Conservation (phyloP, 371 early-diverging fungal species). For the Dichotomocladium elegans region DNA sequence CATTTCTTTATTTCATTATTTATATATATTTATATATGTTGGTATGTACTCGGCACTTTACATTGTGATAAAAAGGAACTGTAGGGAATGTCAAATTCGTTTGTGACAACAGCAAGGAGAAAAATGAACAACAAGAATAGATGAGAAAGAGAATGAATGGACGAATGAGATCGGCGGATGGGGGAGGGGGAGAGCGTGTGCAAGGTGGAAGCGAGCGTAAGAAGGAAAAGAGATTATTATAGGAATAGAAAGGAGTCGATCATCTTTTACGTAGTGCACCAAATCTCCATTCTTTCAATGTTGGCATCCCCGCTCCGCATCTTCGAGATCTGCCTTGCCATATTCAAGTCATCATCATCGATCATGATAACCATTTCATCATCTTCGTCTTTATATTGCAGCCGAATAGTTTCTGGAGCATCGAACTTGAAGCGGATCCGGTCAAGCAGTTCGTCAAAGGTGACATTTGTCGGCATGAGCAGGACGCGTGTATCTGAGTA, state of each 20-base stretch:
- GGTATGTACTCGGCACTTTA: not conserved
- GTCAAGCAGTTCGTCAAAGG: slow-evolving; percentile 16
- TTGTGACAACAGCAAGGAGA: no score
- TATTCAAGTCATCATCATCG: slow-evolving; percentile 88
- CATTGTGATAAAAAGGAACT: not conserved
- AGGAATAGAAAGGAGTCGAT: no score
- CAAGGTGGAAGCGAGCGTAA: not conserved
- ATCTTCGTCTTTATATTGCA: slow-evolving; percentile 90
- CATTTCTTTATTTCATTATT: no score
- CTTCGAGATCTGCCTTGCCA: slow-evolving; percentile 55
- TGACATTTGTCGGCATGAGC: slow-evolving; percentile 7
- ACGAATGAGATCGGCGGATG: not conserved
- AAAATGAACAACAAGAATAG: not conserved
- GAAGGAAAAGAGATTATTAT: no score
- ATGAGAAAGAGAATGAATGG: not conserved
- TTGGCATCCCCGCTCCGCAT: not conserved
- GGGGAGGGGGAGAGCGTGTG: not conserved
- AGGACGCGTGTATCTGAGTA: slow-evolving; percentile 13
- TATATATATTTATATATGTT: not conserved
- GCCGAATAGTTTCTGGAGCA: slow-evolving; percentile 32
- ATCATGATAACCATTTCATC: slow-evolving; percentile 83
- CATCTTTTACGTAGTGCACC: slow-evolving; percentile 1
- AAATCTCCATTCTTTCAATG: slow-evolving; percentile 3
- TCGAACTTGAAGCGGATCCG: slow-evolving; percentile 17
- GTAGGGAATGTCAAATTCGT: no score